phyloP scores from a whole-genome alignment of 2,329 filamentous ascomycete genomes.

The Iodosphaeria phyllophila region DNA sequence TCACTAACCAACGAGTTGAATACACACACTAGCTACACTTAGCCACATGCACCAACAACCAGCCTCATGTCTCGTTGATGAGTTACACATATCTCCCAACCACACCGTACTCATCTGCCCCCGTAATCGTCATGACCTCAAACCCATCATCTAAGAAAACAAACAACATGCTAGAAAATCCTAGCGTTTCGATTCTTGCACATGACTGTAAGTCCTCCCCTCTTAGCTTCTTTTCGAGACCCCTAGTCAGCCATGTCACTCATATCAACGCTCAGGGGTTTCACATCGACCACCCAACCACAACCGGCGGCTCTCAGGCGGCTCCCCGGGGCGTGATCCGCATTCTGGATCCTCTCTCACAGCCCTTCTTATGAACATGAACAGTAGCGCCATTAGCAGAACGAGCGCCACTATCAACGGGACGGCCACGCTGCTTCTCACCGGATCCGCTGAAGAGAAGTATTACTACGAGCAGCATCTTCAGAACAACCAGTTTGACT shows the following conservation, averaged over 20 bases:
- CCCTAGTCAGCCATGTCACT: not conserved
- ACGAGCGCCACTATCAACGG: conserved; percentile 93
- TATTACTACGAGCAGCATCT: conserved; percentile 74
- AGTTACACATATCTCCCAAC: conserved; percentile 93
- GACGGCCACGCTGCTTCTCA: conserved; percentile 52
- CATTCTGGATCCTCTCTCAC: conserved; percentile 62
- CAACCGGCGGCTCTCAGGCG: conserved; percentile 34
- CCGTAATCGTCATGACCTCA: conserved; percentile 91
- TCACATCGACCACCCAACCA: conserved; percentile 76
- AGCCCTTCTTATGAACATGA: conserved; percentile 72
- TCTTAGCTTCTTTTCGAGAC: not conserved
- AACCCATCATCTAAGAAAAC: conserved; percentile 64
- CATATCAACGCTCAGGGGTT: conserved; percentile 37
- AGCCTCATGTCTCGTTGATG: conserved; percentile 91
- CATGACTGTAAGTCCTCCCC: conserved; percentile 50
- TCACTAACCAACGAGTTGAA: conserved; percentile 3
- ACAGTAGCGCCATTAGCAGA: conserved; percentile 68
- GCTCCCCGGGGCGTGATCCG: conserved; percentile 40
- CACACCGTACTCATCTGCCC: conserved; percentile 46
- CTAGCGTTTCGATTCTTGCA: conserved; percentile 80
- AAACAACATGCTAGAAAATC: conserved; percentile 65
- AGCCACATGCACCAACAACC: conserved; percentile 68
- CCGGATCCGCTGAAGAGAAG: conserved; percentile 61
- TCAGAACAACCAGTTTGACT: conserved; percentile 77
- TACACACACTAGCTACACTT: conserved; percentile 60